Percentiles rank a stretch among this genome's conserved stretches.
Conservation (phyloP, 2,329 filamentous ascomycete species). For the Fusarium floridanum region DNA sequence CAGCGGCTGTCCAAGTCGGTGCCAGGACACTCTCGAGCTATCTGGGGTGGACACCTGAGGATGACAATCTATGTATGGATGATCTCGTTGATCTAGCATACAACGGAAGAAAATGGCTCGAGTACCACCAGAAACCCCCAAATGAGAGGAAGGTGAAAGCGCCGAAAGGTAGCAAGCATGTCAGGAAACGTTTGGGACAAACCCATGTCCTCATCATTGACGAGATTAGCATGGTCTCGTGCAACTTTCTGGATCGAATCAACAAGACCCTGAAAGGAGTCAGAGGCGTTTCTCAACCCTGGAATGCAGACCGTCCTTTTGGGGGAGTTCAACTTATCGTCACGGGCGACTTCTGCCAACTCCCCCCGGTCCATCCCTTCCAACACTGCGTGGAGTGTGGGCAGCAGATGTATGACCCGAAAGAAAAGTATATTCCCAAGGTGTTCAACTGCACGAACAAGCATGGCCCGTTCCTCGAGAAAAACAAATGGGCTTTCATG, state of each 20-base stretch:
- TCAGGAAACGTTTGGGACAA: constrained; percentile 51
- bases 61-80: background rate
- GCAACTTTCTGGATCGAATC: constrained; percentile 49
- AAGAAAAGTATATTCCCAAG: background rate
- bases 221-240: constrained; percentile 76
- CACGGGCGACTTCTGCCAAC: constrained; percentile 67
- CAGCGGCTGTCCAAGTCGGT: background rate
- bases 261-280: constrained; percentile 50
- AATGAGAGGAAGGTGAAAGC: background rate
- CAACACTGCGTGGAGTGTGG: constrained; percentile 36
- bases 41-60: background rate
- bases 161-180: background rate
- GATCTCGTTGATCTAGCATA: background rate
- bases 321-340: constrained; percentile 45
- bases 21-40: background rate
- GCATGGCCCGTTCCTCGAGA: constrained; percentile 57
- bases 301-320: constrained; percentile 24
- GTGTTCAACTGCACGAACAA: constrained; percentile 46
- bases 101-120: background rate
- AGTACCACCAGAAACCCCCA: background rate
- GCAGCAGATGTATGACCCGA: background rate
- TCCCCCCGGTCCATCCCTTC: constrained; percentile 71
- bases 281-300: background rate
- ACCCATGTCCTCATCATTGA: constrained; percentile 74
- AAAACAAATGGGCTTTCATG: constrained; percentile 72